Evolutionary conservation across 176 grass and related monocot species (phyloP).

Genomic region (Stipa capillata): DNA sequence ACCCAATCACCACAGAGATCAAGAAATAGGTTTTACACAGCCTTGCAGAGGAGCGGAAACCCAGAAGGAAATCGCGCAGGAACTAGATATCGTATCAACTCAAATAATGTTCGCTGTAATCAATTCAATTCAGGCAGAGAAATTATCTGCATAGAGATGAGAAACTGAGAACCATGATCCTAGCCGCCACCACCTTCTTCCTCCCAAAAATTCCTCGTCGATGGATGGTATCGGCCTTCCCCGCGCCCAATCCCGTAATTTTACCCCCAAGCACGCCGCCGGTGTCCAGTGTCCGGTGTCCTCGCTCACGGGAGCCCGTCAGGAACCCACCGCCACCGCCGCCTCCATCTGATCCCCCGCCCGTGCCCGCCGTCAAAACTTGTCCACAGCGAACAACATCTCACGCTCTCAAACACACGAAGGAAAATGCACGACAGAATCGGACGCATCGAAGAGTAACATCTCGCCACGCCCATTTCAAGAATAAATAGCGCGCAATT

Average conservation of each 20-base stretch:
- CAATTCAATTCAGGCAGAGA: not conserved
- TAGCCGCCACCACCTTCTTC: not conserved
- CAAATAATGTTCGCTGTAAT: not conserved
- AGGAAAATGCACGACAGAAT: not conserved
- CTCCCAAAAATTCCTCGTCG: not conserved
- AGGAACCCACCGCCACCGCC: not conserved
- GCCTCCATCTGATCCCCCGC: not conserved
- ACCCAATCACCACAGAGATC: not conserved
- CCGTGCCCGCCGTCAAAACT: not conserved
- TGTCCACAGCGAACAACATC: not conserved
- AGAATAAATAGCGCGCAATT: not conserved
- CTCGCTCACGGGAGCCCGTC: not conserved
- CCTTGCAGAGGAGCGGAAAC: not conserved
- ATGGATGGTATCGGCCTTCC: not conserved
- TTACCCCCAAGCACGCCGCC: not conserved
- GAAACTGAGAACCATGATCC: not conserved
- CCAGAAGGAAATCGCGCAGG: not conserved
- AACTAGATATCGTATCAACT: not conserved
- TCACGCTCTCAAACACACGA: not conserved
- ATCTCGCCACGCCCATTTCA: not conserved
- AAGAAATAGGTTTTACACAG: not conserved
- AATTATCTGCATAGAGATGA: not conserved
- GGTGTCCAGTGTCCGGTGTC: no score
- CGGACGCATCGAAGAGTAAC: not conserved
- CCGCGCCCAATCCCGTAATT: not conserved